Conservation (phyloP, 208 protist genomes). For the Crithidia expoeki region DNA sequence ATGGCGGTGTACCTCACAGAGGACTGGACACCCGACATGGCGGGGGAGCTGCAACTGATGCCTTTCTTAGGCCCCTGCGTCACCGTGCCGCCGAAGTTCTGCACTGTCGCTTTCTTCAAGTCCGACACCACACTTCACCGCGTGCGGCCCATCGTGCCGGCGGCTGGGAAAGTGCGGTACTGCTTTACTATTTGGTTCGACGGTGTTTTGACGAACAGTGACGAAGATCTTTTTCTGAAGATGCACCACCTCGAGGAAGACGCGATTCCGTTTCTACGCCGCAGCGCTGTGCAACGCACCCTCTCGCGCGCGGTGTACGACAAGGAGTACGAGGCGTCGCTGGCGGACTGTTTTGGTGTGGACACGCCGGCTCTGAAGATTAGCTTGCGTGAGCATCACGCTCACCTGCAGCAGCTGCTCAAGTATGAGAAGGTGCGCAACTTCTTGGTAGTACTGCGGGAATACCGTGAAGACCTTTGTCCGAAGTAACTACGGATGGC, state of each 20-base stretch:
- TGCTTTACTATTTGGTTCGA: conserved; percentile 75
- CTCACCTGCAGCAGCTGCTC: conserved; percentile 39
- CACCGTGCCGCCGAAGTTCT: conserved; percentile 38
- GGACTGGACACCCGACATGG: conserved; percentile 37
- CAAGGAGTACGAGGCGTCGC: conserved; percentile 39
- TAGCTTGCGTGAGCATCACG: conserved; percentile 43
- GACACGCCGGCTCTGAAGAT: conserved; percentile 29
- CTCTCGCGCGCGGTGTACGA: conserved; percentile 49
- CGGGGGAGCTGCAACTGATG: conserved; percentile 51
- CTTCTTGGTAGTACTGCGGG: conserved; percentile 29
- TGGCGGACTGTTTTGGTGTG: conserved; percentile 47
- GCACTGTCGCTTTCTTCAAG: conserved; percentile 48
- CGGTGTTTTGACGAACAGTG: conserved; percentile 38
- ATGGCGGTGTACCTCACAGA: conserved; percentile 60
- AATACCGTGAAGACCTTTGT: conserved; percentile 38
- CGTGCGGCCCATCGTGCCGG: conserved; percentile 31
- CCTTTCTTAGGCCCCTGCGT: conserved; percentile 44
- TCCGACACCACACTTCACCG: conserved; percentile 50
- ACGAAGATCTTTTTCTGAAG: conserved; percentile 47
- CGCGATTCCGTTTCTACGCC: conserved; percentile 37
- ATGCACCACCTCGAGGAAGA: conserved; percentile 34
- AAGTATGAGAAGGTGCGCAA: conserved; percentile 24
- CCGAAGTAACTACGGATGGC: background rate
- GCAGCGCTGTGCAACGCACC: conserved; percentile 49
- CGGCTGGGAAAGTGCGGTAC: conserved; percentile 28